phyloP scores from a whole-genome alignment of 768 basidiomycete genomes.

The Tremella yokohamensis region DNA sequence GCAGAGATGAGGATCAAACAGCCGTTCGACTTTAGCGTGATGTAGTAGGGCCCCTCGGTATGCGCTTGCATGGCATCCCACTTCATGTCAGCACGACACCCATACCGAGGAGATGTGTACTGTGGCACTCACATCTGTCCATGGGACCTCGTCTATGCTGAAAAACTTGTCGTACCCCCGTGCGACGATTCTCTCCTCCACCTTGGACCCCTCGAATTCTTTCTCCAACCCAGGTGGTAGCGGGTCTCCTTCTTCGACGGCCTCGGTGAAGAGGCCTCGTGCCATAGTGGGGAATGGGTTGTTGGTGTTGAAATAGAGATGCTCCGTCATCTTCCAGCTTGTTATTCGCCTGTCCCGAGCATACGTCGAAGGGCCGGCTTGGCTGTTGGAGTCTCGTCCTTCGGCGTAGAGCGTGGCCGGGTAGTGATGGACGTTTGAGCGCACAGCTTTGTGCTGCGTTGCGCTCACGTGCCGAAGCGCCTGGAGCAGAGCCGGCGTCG shows the following conservation, averaged over 20 bases:
- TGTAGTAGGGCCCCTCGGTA: conserved; percentile 71
- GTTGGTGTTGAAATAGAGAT: conserved; percentile 83
- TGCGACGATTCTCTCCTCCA: conserved; percentile 62
- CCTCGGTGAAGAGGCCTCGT: conserved; percentile 74
- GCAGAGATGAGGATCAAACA: conserved; percentile 95
- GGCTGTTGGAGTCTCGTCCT: neutral
- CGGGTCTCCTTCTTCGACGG: conserved; percentile 26
- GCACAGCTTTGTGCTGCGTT: conserved; percentile 43
- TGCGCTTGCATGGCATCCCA: conserved; percentile 70
- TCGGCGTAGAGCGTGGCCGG: conserved; percentile 28
- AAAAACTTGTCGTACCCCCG: conserved; percentile 99
- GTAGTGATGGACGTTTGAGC: conserved; percentile 39
- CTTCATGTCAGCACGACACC: conserved; percentile 51
- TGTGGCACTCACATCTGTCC: conserved; percentile 74
- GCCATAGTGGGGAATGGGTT: conserved; percentile 94
- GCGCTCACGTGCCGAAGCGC: conserved; percentile 26
- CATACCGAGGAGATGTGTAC: neutral
- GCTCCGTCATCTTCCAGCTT: conserved; percentile 98
- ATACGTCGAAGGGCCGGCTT: neutral
- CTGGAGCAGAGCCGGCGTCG: conserved; percentile 20
- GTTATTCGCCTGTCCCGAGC: conserved; percentile 54
- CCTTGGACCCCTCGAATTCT: neutral
- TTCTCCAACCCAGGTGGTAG: conserved; percentile 20
- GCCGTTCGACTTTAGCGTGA: conserved; percentile 91
- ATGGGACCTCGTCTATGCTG: conserved; percentile 92